These are phyloP conservation scores for Nitzschia inconspicua DNA, from an alignment of 108 stramenopile species.

Conservation along the genomic window DNA sequence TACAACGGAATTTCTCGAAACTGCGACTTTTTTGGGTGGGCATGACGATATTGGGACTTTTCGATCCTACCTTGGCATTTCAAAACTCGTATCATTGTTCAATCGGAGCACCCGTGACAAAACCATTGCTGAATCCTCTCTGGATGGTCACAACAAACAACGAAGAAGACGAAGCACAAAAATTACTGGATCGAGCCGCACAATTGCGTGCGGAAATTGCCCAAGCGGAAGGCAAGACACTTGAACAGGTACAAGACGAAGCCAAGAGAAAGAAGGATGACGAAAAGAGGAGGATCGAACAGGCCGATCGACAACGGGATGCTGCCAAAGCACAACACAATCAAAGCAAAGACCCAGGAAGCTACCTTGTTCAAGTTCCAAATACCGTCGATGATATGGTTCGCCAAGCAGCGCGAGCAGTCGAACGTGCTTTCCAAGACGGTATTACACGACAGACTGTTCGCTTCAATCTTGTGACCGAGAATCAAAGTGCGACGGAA, in stretches of 20 bases:
- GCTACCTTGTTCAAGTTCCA: constrained; percentile 55
- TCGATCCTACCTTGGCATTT: too few relatives aligned
- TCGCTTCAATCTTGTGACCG: constrained; percentile 61
- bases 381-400: constrained; percentile 51
- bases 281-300: not conserved
- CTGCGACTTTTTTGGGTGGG: too few relatives aligned
- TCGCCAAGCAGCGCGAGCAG: constrained; percentile 61
- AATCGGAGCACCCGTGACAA: too few relatives aligned
- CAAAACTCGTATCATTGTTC: too few relatives aligned
- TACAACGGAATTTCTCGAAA: too few relatives aligned
- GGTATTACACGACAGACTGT: constrained; percentile 71
- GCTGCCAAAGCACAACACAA: constrained; percentile 2
- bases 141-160: too few relatives aligned
- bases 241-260: constrained; percentile 71
- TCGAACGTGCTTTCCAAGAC: constrained; percentile 72
- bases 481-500: constrained; percentile 51
- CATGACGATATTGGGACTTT: too few relatives aligned
- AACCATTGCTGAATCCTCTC: too few relatives aligned
- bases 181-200: constrained; percentile 55
- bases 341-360: constrained; percentile 2
- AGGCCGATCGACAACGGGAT: constrained; percentile 18
- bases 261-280: constrained; percentile 27
- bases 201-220: constrained; percentile 75
- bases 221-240: constrained; percentile 59
- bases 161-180: constrained; percentile 55